phyloP scores from a whole-genome alignment of 305 asterid genomes.

The Solanum hybrid region DNA sequence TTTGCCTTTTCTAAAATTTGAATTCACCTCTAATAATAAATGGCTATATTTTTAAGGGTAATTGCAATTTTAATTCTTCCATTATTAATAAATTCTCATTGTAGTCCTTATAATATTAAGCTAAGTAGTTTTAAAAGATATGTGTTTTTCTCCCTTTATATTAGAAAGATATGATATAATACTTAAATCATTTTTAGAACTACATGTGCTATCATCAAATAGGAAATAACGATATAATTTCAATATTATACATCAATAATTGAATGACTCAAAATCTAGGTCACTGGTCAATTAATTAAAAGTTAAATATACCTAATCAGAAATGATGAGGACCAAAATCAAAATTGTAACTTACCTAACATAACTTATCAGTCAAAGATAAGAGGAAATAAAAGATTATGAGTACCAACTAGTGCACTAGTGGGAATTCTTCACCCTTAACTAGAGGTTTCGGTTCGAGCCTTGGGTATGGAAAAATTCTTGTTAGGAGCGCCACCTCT shows the following conservation, averaged over 20 bases:
- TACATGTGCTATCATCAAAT: neutral
- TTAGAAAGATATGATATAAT: neutral
- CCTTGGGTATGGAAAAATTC: neutral
- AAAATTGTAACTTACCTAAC: neutral
- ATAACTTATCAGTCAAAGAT: neutral
- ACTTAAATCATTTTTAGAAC: neutral
- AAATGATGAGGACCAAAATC: neutral
- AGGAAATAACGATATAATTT: neutral
- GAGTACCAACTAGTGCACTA: neutral
- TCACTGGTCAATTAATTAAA: neutral
- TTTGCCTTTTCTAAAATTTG: neutral
- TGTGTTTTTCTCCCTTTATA: neutral
- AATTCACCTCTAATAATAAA: neutral
- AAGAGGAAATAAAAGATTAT: neutral
- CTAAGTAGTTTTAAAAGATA: neutral
- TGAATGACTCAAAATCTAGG: neutral
- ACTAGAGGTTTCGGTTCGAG: neutral
- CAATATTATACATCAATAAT: neutral
- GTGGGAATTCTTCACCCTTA: neutral
- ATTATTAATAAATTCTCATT: neutral
- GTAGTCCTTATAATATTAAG: neutral
- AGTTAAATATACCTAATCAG: neutral
- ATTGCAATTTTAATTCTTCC: neutral
- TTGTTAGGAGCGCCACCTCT: accelerated
- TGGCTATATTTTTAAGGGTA: neutral